Evolutionary conservation across 1,284 basidiomycete species (phyloP).

Genomic region (Trametes versicolor): DNA sequence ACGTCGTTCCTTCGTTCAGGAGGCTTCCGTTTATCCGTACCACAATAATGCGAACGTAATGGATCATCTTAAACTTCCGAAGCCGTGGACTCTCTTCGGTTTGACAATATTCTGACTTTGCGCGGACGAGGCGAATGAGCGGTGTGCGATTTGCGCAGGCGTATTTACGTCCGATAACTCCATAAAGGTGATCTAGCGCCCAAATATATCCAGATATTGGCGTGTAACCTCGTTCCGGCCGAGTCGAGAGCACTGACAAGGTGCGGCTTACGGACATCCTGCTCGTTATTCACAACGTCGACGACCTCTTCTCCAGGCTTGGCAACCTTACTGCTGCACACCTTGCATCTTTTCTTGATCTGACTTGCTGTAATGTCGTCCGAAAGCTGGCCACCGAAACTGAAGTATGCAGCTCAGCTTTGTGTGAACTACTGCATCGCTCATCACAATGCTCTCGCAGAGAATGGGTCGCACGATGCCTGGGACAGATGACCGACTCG

Average conservation of each 20-base stretch:
- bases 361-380: conserved; percentile 42
- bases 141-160: not conserved
- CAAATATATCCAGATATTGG: not conserved
- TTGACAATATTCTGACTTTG: too few species aligned
- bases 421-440: conserved; percentile 5
- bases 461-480: conserved; percentile 87
- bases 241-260: not conserved
- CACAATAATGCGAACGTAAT: conserved; percentile 30
- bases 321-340: not conserved
- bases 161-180: not conserved
- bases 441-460: conserved; percentile 48
- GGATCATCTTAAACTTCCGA: conserved; percentile 3
- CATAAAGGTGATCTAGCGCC: not conserved
- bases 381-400: conserved; percentile 51
- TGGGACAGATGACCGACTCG: conserved; percentile 82
- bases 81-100: too few species aligned
- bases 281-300: conserved; percentile 5
- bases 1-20: not conserved
- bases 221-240: not conserved
- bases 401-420: conserved; percentile 43
- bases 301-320: not conserved
- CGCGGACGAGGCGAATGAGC: not conserved
- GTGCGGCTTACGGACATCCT: not conserved
- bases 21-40: conserved; percentile 13
- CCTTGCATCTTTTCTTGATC: not conserved